These are phyloP conservation scores for Groenewaldozyma salmanticensis DNA, from an alignment of 805 yeast species.

Conservation along the genomic window DNA sequence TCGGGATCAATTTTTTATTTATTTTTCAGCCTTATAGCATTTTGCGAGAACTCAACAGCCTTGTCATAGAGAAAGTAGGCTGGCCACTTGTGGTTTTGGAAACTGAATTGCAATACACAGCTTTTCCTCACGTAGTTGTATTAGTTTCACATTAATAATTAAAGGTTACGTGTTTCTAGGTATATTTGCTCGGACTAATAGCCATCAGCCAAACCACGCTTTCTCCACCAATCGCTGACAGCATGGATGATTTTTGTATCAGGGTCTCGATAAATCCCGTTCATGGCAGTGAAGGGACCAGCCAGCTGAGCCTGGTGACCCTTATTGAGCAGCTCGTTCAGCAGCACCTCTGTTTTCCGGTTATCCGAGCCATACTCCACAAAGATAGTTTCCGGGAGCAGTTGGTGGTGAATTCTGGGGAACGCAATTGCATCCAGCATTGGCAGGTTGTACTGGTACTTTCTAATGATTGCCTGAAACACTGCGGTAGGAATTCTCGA, in stretches of 20 bases:
- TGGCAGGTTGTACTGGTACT: conserved; percentile 46
- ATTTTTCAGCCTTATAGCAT: no score
- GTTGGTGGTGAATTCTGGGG: conserved; percentile 86
- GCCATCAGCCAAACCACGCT: conserved; percentile 65
- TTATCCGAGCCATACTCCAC: conserved; percentile 44
- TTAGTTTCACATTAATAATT: no score
- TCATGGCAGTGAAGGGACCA: conserved; percentile 46
- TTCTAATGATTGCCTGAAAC: conserved; percentile 67
- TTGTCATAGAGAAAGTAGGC: no score
- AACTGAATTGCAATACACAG: no score
- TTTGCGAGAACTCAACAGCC: no score
- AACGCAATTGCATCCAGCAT: conserved; percentile 61
- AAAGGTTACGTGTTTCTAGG: no score
- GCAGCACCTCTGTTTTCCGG: conserved; percentile 19
- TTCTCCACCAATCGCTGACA: conserved; percentile 86
- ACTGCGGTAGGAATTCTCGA: conserved; percentile 76
- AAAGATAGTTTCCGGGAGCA: conserved; percentile 59
- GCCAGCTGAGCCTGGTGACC: conserved; percentile 42
- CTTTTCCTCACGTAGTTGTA: no score
- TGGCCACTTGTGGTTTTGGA: no score
- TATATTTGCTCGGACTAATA: conserved; percentile 28
- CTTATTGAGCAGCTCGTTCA: conserved; percentile 28
- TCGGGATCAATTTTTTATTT: no score
- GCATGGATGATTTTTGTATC: conserved; percentile 46
- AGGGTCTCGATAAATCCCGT: conserved; percentile 36